Evolutionary conservation across 2,329 filamentous ascomycete species (phyloP).

Genomic region (Aspergillus nomiae): DNA sequence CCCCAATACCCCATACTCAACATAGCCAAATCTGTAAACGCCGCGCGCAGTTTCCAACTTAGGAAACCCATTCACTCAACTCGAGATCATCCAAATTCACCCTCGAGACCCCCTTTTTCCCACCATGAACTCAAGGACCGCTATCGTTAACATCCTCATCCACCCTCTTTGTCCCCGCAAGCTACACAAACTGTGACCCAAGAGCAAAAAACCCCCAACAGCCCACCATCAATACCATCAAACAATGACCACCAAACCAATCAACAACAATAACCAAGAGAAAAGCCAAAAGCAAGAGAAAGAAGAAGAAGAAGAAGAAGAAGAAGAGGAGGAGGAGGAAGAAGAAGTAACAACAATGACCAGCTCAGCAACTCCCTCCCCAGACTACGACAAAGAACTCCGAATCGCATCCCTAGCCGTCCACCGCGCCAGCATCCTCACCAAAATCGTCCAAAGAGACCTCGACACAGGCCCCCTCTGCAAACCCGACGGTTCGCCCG

Average conservation of each 20-base stretch:
- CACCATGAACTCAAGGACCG: not conserved
- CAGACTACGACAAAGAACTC: constrained; percentile 1
- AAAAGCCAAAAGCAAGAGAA: not conserved
- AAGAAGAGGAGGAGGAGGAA: no score
- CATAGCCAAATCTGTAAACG: not conserved
- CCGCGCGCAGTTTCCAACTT: not conserved
- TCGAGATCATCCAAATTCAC: not conserved
- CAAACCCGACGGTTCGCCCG: constrained; percentile 10
- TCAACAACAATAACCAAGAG: not conserved
- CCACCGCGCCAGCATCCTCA: constrained; percentile 11
- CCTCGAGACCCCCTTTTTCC: not conserved
- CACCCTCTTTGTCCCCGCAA: not conserved
- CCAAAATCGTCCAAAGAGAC: constrained; percentile 2
- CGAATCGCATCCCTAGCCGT: constrained; percentile 9
- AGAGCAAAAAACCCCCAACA: not conserved
- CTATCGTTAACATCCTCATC: not conserved
- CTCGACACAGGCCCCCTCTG: not conserved
- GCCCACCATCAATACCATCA: not conserved
- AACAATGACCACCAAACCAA: not conserved
- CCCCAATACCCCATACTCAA: not conserved
- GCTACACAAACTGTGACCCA: not conserved
- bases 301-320: not conserved
- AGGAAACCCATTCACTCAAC: not conserved
- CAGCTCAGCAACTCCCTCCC: not conserved
- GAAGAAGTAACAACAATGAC: not conserved